Conservation (phyloP, 352 stramenopile genomes). For the Phytopythium helicoides region DNA sequence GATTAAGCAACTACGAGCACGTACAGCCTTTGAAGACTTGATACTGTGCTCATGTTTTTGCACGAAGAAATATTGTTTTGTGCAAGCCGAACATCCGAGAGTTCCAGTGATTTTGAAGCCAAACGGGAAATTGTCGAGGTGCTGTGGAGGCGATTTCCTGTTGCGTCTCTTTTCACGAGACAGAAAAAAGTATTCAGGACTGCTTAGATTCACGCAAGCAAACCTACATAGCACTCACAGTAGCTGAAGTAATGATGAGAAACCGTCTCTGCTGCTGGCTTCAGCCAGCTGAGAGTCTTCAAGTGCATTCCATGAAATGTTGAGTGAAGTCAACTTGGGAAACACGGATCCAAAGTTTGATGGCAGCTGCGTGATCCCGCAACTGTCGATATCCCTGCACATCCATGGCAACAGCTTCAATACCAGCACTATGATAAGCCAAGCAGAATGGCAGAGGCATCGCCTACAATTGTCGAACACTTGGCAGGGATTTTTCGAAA, state of each 20-base stretch:
- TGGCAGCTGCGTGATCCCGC: constrained; percentile 7
- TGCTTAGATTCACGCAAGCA: neutral
- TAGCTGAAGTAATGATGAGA: constrained; percentile 3
- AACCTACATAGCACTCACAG: neutral
- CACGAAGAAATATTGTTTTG: constrained; percentile 16
- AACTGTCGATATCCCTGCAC: constrained; percentile 14
- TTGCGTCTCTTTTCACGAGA: constrained; percentile 12
- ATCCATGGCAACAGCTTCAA: too few relatives aligned
- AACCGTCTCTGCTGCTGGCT: neutral
- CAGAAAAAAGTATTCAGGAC: neutral
- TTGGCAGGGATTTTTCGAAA: constrained; percentile 7
- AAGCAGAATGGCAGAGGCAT: too few relatives aligned
- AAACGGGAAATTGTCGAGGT: constrained; percentile 7
- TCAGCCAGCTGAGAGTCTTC: neutral
- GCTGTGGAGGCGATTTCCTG: constrained; percentile 15
- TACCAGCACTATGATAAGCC: too few relatives aligned
- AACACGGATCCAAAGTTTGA: constrained; percentile 7
- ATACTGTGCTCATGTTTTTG: constrained; percentile 5
- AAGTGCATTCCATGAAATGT: constrained; percentile 20
- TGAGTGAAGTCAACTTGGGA: constrained; percentile 13
- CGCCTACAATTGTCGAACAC: constrained; percentile 19
- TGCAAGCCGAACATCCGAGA: constrained; percentile 17
- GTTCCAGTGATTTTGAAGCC: neutral
- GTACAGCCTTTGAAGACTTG: constrained; percentile 11
- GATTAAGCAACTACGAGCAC: neutral